Evolutionary conservation across 768 basidiomycete species (phyloP).

Genomic region (Tricholoma bakamatsutake): DNA sequence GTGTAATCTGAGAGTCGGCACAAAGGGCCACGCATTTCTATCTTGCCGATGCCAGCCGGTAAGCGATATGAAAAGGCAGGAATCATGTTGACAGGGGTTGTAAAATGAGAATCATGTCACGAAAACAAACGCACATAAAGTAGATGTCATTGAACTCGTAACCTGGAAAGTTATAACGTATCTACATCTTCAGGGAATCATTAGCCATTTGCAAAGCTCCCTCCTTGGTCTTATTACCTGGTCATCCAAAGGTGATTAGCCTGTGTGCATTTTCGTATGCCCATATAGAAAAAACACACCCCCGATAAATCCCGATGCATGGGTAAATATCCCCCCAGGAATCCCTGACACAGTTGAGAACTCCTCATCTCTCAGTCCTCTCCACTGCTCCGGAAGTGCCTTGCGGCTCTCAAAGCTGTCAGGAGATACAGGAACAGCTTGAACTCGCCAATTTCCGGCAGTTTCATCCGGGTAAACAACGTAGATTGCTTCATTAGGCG

Average conservation of each 20-base stretch:
- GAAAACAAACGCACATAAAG: neutral
- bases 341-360: slow-evolving; percentile 72
- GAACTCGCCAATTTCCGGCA: slow-evolving; percentile 77
- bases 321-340: slow-evolving; percentile 83
- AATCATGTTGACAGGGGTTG: neutral
- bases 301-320: slow-evolving; percentile 96
- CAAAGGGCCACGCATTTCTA: neutral
- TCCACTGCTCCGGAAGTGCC: slow-evolving; percentile 89
- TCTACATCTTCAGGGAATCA: slow-evolving; percentile 47
- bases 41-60: neutral
- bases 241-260: neutral
- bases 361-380: slow-evolving; percentile 82
- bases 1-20: neutral
- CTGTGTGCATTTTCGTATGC: slow-evolving; percentile 2
- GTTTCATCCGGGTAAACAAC: slow-evolving; percentile 87
- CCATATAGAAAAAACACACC: slow-evolving; percentile 38
- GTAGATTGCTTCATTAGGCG: slow-evolving; percentile 62
- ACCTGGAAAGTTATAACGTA: neutral
- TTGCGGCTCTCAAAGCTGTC: slow-evolving; percentile 90
- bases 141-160: neutral
- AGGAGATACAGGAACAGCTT: slow-evolving; percentile 79
- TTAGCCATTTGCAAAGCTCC: slow-evolving; percentile 80
- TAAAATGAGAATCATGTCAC: neutral
- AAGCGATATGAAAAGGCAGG: neutral
- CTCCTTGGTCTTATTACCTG: slow-evolving; percentile 86